Conservation (phyloP, 2,329 filamentous ascomycete species). For the Scedosporium aurantiacum region DNA sequence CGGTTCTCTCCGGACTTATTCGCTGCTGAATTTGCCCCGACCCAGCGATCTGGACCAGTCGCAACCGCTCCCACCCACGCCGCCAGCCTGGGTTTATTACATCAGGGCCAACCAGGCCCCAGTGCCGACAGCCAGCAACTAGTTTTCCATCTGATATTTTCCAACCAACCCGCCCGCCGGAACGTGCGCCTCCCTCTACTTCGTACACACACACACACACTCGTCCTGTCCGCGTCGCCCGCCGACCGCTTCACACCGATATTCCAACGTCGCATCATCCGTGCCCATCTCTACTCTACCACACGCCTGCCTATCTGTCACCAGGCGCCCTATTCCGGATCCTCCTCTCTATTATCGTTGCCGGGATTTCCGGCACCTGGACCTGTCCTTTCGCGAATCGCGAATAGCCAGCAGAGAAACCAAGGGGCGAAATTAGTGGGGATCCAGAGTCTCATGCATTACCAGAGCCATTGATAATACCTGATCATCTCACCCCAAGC, state of each 20-base stretch:
- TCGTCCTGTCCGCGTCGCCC: neutral
- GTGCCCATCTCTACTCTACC: neutral
- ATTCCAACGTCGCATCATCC: neutral
- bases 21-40: conserved; percentile 4
- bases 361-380: neutral
- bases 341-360: neutral
- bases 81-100: neutral
- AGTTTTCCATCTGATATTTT: neutral
- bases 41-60: conserved; percentile 7
- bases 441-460: neutral
- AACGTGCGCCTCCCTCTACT: neutral
- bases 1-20: neutral
- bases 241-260: neutral
- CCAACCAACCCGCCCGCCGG: neutral
- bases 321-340: neutral
- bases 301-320: neutral
- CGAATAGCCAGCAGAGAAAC: neutral
- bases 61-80: neutral
- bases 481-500: neutral
- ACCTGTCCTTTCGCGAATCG: neutral
- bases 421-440: neutral
- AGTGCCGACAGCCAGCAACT: neutral
- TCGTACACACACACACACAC: neutral
- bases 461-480: neutral
- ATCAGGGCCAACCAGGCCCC: neutral